These are phyloP conservation scores for Vigna reflexopilosa DNA, from an alignment of 306 rosid genomes.

Conservation along the genomic window DNA sequence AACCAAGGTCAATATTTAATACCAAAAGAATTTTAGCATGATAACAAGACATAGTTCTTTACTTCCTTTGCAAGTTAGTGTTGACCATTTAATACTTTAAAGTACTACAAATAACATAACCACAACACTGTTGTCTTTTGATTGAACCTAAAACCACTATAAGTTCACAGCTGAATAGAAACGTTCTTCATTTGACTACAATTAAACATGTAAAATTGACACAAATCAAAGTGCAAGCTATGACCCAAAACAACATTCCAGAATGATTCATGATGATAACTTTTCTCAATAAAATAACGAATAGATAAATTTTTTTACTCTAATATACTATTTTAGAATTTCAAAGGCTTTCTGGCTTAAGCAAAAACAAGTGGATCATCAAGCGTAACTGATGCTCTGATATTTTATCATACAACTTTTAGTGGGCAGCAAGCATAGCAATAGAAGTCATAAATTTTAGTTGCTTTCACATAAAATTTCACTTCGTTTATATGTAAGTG, in stretches of 20 bases:
- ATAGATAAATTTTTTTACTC: neutral
- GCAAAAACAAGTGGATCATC: neutral
- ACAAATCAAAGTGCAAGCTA: neutral
- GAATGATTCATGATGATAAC: neutral
- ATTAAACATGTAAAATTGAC: too few species aligned
- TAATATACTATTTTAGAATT: neutral
- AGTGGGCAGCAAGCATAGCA: neutral
- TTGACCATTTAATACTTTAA: too few species aligned
- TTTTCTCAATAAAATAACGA: neutral
- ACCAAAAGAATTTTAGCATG: too few species aligned
- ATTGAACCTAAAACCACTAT: neutral
- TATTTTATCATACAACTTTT: neutral
- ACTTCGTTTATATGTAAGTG: neutral
- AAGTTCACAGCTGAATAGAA: too few species aligned
- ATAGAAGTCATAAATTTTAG: neutral
- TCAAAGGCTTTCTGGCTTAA: neutral
- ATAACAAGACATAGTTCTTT: too few species aligned
- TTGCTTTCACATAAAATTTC: neutral
- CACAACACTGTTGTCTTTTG: neutral
- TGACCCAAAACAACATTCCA: neutral
- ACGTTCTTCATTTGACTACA: too few species aligned
- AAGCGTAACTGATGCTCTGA: neutral
- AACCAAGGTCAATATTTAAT: too few species aligned
- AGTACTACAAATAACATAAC: neutral
- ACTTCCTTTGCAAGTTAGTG: too few species aligned